Conservation (phyloP, 2,329 filamentous ascomycete genomes). For the Trichophyton mentagrophytes region DNA sequence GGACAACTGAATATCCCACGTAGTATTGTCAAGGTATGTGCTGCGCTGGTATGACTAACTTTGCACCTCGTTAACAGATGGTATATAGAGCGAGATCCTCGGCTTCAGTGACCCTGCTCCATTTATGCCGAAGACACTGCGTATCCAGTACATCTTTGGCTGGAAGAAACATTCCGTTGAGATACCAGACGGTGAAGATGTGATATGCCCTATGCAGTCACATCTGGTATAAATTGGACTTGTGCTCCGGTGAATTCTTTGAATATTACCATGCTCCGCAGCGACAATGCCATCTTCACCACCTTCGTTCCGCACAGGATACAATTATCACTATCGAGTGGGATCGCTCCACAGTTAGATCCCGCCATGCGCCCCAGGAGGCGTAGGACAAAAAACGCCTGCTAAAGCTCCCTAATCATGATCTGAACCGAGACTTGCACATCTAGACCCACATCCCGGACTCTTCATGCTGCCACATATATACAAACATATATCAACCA, state of each 20-base stretch:
- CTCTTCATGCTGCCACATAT: not conserved
- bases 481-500: not conserved
- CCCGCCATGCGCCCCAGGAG: not conserved
- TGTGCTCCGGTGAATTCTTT: not conserved
- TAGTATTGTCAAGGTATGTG: conserved; percentile 24
- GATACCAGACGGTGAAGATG: conserved; percentile 24
- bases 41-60: not conserved
- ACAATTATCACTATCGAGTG: not conserved
- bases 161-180: conserved; percentile 29
- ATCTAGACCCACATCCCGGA: not conserved
- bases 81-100: conserved; percentile 28
- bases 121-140: conserved; percentile 28
- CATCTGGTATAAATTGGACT: conserved; percentile 17
- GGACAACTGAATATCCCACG: conserved; percentile 29
- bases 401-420: not conserved
- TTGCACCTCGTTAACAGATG: not conserved
- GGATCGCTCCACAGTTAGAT: not conserved
- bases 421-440: not conserved
- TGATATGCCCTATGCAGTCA: conserved; percentile 29
- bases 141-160: conserved; percentile 32
- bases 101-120: conserved; percentile 35
- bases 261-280: not conserved
- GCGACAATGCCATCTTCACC: not conserved
- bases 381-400: not conserved
- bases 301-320: not conserved